Conservation (phyloP, 257 asterid genomes). For the Solanum stenotomum region DNA sequence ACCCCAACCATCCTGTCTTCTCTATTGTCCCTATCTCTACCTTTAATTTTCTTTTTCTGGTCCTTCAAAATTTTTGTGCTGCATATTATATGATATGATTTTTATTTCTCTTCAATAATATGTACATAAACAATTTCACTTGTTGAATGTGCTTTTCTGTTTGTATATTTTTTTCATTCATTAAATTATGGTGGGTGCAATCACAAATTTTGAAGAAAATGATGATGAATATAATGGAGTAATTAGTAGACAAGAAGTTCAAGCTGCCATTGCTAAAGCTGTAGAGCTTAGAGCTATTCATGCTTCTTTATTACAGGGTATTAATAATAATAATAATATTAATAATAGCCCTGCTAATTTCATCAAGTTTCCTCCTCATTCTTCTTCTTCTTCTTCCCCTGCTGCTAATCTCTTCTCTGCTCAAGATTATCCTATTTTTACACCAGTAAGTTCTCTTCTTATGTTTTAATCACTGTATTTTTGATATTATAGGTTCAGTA, state of each 20-base stretch:
- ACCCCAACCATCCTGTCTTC: background rate
- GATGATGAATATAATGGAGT: slow-evolving; percentile 10
- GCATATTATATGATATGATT: slow-evolving; percentile 28
- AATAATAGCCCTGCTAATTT: slow-evolving; percentile 32
- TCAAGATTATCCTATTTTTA: slow-evolving; percentile 86
- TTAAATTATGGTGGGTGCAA: background rate
- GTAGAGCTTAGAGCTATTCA: slow-evolving; percentile 92
- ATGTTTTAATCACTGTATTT: background rate
- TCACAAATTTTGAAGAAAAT: slow-evolving; percentile 9
- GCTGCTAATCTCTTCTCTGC: slow-evolving; percentile 56
- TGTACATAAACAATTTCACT: background rate
- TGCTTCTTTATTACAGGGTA: slow-evolving; percentile 65
- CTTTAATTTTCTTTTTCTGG: slow-evolving; percentile 8
- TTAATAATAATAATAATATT: background rate
- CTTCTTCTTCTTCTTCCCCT: slow-evolving; percentile 40
- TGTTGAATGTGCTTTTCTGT: background rate
- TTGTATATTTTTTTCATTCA: background rate
- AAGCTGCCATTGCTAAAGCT: slow-evolving; percentile 77
- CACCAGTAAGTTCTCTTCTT: slow-evolving; percentile 51
- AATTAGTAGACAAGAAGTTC: slow-evolving; percentile 41
- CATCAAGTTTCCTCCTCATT: slow-evolving; percentile 32
- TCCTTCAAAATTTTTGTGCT: slow-evolving; percentile 26
- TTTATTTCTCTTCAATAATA: background rate
- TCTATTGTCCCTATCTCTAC: background rate
- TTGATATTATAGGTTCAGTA: background rate